Evolutionary conservation across 2,329 filamentous ascomycete species (phyloP).

Genomic region (Alternaria sp.): DNA sequence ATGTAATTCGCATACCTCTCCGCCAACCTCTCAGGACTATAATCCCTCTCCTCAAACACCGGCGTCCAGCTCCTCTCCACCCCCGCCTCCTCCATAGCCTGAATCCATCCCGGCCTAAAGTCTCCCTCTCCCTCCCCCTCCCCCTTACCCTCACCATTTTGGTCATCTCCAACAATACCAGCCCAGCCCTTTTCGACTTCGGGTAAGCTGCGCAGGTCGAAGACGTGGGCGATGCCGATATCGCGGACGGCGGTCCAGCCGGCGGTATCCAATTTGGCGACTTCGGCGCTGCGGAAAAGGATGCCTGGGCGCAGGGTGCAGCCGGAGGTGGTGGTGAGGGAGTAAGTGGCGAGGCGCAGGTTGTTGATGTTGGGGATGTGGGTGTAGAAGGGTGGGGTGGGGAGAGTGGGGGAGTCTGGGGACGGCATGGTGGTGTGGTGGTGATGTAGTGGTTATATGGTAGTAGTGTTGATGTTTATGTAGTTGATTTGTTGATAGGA

Average conservation of each 20-base stretch:
- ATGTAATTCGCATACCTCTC: constrained; percentile 67
- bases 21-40: constrained; percentile 68
- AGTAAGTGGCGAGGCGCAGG: constrained; percentile 42
- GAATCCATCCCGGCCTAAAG: constrained; percentile 36
- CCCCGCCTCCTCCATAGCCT: constrained; percentile 44
- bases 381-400: constrained; percentile 42
- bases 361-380: constrained; percentile 42
- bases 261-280: constrained; percentile 40
- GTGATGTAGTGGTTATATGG: background rate
- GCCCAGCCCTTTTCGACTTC: constrained; percentile 60
- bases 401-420: constrained; percentile 10
- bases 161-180: too few relatives aligned
- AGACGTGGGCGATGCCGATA: constrained; percentile 69
- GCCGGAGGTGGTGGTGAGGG: constrained; percentile 40
- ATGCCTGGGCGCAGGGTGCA: constrained; percentile 57
- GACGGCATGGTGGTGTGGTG: background rate
- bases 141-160: too few relatives aligned
- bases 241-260: constrained; percentile 38
- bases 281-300: constrained; percentile 73
- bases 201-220: constrained; percentile 68
- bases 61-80: constrained; percentile 65
- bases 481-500: background rate
- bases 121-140: too few relatives aligned
- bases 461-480: background rate
- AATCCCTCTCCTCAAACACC: constrained; percentile 68